Base-by-base conservation (phyloP, 2,329 filamentous ascomycete genomes). In the Fonsecaea pedrosoi region DNA sequence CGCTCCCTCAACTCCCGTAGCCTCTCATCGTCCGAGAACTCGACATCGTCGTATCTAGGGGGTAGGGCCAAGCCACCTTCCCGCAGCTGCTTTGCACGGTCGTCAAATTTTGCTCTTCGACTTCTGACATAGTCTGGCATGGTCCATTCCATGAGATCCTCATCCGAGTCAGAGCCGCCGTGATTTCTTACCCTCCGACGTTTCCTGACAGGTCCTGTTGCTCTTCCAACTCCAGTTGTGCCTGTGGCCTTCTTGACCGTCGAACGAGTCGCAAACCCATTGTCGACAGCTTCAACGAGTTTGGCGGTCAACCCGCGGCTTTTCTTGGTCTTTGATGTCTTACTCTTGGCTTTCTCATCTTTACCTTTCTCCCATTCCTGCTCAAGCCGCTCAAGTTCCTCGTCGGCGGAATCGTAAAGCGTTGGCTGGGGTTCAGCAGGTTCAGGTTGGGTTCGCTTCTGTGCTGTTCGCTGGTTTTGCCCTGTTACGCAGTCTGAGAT, bases 11-110 rank as follows among this genome's bases (percentile, higher is more conserved):
- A 76, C 10, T 87, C 81, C 67, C 86, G 86, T 37, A 90, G 76
- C 4, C 81, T 79, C 60, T 90, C 87, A 67, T 90, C 85, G 59
- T 93, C 91, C 0, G 89, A 91, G 70, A 97, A 94, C 9, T 90
- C 84, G 15, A 97, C 83, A 56, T 89, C 88, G 0, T 89, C 85
- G 75, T 90, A 96, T 57, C 87, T 85, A 0, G 95, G 95, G 0
- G 95, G 92, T 1, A 96, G 77, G 69, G 86, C 89, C 53, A 97
- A 80, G 0, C 90, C 92, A 5, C 86, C 86, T 63, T 90, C 86
- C 65, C 88, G 86, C 55, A 93, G 79, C 34, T 77, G 77, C 40
- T 87, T 82, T 55, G 80, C 81, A n/a, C 84, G 82, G 54, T 83
- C 80, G 62, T 95, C 90, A 73, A 96, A 94, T 25, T 83, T 79